Evolutionary conservation across 2,329 filamentous ascomycete genomes (phyloP), one percentile per base, ranked within the genome.

Genomic region (Fusarium sp.): DNA sequence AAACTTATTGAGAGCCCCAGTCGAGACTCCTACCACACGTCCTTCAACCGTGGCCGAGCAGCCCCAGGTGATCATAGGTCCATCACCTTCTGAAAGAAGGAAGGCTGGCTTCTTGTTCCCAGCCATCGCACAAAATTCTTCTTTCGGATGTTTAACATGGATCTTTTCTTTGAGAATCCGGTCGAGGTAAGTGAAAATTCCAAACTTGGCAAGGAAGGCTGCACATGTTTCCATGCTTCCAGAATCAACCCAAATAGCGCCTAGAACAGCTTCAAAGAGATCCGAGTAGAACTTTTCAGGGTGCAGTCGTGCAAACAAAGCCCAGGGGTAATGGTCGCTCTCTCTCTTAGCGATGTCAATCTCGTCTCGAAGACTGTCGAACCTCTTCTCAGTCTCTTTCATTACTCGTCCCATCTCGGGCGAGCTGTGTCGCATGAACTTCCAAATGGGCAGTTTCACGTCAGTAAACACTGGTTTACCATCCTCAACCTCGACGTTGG

Each of bases 221-320:
- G 85, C 82, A 73, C 93, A 97, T 0, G 77, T 77, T 0, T 81
- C 81, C 16, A 93, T 76, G 2, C 86, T 84, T 0, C 91, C 91
- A 0, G 85, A 92, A 77, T 98, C 96, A 21, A 97, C 83, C 83
- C 92, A 98, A 0, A 98, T 85, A 0, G 94, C 94, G 0, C 93
- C 95, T 0, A 98, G 79, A 0, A 97, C 77, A 31, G 88, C 88
- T 81, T 98, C 95, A 12, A 98, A 84, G 10, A 98, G 81, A 77
- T 98, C 94, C 0, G 91, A 95, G 79, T 91, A 91, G 78, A 93
- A 92, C 76, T 98, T 98, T 18, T 88, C 88, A 0, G 90, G 85
- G 16, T 85, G 84, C 1, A 97, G 82, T 0, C 86, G 84, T 0
- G 89, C 83, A 1, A 98, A 86, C 0, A 89, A 79, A 3, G 87